Percentiles rank a stretch among this genome's conserved stretches.
Conservation (phyloP, 2,329 filamentous ascomycete species). For the Fusarium multiceps region DNA sequence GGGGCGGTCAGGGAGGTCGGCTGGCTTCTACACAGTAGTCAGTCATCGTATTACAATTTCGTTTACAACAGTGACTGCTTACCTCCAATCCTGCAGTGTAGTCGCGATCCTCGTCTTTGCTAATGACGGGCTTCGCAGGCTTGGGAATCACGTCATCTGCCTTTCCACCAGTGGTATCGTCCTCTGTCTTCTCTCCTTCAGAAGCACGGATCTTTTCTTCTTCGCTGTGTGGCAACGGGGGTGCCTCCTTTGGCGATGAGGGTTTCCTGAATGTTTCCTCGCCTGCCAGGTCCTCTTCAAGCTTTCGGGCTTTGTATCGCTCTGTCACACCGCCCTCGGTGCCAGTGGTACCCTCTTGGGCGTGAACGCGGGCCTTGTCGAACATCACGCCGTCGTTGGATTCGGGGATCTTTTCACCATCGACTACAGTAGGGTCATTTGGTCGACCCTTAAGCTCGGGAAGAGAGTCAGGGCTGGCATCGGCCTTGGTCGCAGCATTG, state of each 20-base stretch:
- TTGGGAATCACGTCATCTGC: constrained; percentile 27
- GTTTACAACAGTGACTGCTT: constrained; percentile 10
- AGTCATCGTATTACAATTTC: constrained; percentile 13
- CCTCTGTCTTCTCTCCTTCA: constrained; percentile 44
- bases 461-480: constrained; percentile 53
- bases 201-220: constrained; percentile 71
- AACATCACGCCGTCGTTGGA: constrained; percentile 90
- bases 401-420: constrained; percentile 71
- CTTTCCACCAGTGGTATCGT: constrained; percentile 4
- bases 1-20: constrained; percentile 81
- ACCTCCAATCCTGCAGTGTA: constrained; percentile 55
- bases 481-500: constrained; percentile 22
- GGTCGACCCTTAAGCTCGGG: constrained; percentile 63
- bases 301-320: constrained; percentile 81
- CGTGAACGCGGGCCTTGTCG: constrained; percentile 78
- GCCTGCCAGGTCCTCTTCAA: constrained; percentile 72
- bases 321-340: constrained; percentile 90
- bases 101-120: constrained; percentile 51
- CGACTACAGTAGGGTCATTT: constrained; percentile 63
- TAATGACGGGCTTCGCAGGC: constrained; percentile 51
- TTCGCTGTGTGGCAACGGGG: constrained; percentile 83
- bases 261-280: constrained; percentile 79
- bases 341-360: constrained; percentile 87
- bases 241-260: constrained; percentile 85
- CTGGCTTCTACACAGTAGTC: constrained; percentile 72